Conservation (phyloP, 371 early-diverging fungal genomes). For the Funneliformis caledonium region DNA sequence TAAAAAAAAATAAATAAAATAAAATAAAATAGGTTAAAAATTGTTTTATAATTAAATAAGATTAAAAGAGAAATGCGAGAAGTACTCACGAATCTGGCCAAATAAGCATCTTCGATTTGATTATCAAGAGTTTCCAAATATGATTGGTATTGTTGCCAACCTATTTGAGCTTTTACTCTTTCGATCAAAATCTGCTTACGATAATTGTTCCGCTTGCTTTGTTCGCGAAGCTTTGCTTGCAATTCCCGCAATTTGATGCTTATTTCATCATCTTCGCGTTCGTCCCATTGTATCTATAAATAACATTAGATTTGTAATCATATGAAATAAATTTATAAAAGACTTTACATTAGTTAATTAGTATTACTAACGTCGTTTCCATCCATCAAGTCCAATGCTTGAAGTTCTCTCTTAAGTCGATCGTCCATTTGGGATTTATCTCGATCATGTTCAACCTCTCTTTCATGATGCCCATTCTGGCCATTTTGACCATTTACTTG, state of each 20-base stretch:
- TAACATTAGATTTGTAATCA: background rate
- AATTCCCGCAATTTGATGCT: background rate
- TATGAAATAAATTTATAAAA: background rate
- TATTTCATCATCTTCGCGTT: constrained; percentile 25
- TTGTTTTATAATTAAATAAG: background rate
- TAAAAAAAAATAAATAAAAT: too few species aligned
- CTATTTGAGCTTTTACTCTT: background rate
- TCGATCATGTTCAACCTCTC: background rate
- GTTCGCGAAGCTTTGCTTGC: background rate
- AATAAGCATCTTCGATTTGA: constrained; percentile 22
- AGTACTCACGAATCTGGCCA: constrained; percentile 2
- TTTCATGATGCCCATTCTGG: background rate
- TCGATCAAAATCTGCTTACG: background rate
- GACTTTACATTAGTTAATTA: background rate
- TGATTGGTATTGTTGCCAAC: constrained; percentile 4
- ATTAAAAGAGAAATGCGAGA: background rate
- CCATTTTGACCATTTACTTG: background rate
- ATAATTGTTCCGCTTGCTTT: constrained; percentile 6
- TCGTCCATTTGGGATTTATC: constrained; percentile 11
- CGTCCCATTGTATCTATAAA: constrained; percentile 22
- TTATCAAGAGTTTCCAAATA: background rate
- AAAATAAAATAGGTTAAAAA: too few species aligned
- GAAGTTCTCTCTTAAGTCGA: background rate
- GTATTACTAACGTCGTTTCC: constrained; percentile 2
- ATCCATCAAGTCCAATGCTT: constrained; percentile 18